Evolutionary conservation across 805 yeast species (phyloP), one percentile per base, ranked within the genome.

Genomic region (Candida ascalaphidarum): DNA sequence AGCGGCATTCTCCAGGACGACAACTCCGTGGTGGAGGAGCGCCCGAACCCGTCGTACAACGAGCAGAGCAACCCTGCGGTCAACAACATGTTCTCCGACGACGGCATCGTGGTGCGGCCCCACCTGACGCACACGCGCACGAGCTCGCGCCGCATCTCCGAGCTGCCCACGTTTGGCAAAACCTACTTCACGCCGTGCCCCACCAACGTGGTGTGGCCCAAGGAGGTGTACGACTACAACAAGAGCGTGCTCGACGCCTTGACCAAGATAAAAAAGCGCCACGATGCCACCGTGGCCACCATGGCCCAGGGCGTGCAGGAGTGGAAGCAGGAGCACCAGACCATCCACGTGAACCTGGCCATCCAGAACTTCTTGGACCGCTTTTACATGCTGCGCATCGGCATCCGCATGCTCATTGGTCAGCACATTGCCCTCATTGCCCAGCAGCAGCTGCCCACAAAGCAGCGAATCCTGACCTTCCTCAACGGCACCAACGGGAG

Each of bases 401-500:
- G 96, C 2, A 86, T 86, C 35, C 69, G 96, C 39, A 86, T 86
- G 94, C 68, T 85, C 22, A 82, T 85, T 45, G 96, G 95, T n/a
- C 96, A 85, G 58, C 94, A 85, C 44, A 79, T 85, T 39, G 89
- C 95, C 1, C 66, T 85, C 28, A 78, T 76, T 56, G 70, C 71
- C 64, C 77, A 79, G 26, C 81, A 80, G 42, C 57, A 57, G 12
- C 55, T 57, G 27, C 61, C 64, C 14, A 53, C 66, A 3, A 54
- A 57, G 34, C 58, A 54, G 31, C 47, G 62, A 22, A 46, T 62
- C 23, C 43, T 49, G 10, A 43, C 45, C n/a, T 44, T 62, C 27
- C 39, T 62, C 29, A 60, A 50, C 37, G 68, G 67, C 3, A 20
- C 28, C 11, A 20, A 28, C 6, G 33, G 32, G 14, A 37, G 30